Percentiles rank a stretch among this genome's conserved stretches.
phyloP scores from a whole-genome alignment of 768 basidiomycete species.

The Tricholoma furcatifolium region DNA sequence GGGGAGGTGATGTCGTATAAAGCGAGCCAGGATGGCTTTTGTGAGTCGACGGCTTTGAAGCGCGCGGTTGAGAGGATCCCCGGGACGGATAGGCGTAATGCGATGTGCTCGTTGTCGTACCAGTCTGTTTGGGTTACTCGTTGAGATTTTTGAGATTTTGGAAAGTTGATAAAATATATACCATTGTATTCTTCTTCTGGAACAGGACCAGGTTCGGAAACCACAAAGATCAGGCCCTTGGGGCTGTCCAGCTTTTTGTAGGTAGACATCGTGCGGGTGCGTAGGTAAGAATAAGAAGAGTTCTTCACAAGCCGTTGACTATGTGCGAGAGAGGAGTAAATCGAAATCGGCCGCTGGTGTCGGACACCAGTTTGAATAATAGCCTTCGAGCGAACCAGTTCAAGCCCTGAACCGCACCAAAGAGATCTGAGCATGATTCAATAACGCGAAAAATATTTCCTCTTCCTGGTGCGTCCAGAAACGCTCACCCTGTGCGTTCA shows the following conservation, averaged over 20 bases:
- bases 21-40: constrained; percentile 28
- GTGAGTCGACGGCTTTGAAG: constrained; percentile 26
- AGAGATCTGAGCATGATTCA: not conserved
- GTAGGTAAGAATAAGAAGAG: not conserved
- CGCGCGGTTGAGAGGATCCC: constrained; percentile 23
- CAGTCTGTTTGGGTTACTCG: constrained; percentile 20
- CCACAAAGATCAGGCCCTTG: constrained; percentile 14
- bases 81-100: constrained; percentile 24
- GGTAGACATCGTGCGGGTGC: constrained; percentile 9
- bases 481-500: not conserved
- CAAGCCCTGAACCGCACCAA: constrained; percentile 4
- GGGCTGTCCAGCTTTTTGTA: constrained; percentile 6
- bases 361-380: not conserved
- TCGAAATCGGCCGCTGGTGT: not conserved
- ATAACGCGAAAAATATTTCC: not conserved
- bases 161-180: not conserved
- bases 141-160: too few relatives aligned
- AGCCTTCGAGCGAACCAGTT: constrained; percentile 8
- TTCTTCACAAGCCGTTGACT: not conserved
- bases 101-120: constrained; percentile 32
- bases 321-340: not conserved
- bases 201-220: constrained; percentile 17
- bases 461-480: not conserved
- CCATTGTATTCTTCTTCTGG: constrained; percentile 27
- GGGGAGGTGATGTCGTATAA: constrained; percentile 27